A percentile compares a stretch with the other conserved stretches of the same genome.
These are phyloP conservation scores for Kitagawia praeruptora DNA, from an alignment of 129 eudicot species.

Conservation along the genomic window DNA sequence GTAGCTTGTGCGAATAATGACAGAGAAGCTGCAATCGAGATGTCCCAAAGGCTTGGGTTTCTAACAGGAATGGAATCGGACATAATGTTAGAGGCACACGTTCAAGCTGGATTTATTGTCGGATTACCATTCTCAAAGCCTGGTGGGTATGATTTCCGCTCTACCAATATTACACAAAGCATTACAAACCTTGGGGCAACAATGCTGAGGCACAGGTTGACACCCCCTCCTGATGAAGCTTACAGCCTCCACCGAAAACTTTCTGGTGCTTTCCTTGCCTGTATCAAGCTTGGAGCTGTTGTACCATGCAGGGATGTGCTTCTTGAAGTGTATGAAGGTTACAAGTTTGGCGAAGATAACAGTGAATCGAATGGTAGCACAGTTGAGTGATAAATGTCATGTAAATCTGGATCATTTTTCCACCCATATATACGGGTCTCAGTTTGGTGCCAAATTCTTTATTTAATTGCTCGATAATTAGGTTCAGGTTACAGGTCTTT, in stretches of 20 bases:
- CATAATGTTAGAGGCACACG: constrained; percentile 85
- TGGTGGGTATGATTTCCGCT: constrained; percentile 75
- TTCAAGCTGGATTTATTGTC: constrained; percentile 86
- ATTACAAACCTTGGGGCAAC: constrained; percentile 76
- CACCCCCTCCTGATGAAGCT: constrained; percentile 98
- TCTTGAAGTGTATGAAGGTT: constrained; percentile 52
- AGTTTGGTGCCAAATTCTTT: background rate
- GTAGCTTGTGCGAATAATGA: constrained; percentile 74
- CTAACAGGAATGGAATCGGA: constrained; percentile 76
- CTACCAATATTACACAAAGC: constrained; percentile 72
- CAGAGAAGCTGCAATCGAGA: constrained; percentile 56
- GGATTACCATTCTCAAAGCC: constrained; percentile 78
- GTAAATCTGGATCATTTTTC: background rate
- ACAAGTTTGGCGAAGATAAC: constrained; percentile 45
- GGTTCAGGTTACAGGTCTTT: background rate
- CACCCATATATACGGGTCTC: background rate
- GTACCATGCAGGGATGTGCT: constrained; percentile 82
- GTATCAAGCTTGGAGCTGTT: constrained; percentile 86
- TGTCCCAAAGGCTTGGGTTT: constrained; percentile 89
- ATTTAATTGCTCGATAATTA: background rate
- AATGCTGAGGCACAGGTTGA: constrained; percentile 83
- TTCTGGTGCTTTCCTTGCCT: constrained; percentile 94
- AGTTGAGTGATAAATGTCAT: background rate
- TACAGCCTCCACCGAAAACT: constrained; percentile 94
- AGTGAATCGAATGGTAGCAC: constrained; percentile 10